These are phyloP conservation scores for Candida glucosophila DNA, from an alignment of 1,139 yeast species.

Conservation along the genomic window DNA sequence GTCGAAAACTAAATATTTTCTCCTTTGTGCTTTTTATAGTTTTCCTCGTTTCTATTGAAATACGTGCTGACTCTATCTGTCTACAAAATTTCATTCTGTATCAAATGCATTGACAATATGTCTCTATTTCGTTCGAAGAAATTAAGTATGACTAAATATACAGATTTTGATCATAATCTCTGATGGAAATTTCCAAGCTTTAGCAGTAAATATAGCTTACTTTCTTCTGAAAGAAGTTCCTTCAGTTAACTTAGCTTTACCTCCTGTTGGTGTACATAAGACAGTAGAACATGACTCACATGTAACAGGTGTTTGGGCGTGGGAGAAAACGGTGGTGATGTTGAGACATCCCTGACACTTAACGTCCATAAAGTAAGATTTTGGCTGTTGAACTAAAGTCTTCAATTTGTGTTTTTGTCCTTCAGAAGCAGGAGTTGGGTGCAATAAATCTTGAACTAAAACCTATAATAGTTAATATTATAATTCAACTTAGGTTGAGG, in stretches of 20 bases:
- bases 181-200: no score
- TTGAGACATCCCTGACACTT: conserved; percentile 96
- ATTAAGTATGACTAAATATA: no score
- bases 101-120: no score
- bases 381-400: conserved; percentile 90
- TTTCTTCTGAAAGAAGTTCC: conserved; percentile 97
- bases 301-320: conserved; percentile 96
- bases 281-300: conserved; percentile 96
- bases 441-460: conserved; percentile 87
- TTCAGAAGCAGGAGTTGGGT: conserved; percentile 92
- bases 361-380: conserved; percentile 96
- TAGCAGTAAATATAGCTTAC: no score
- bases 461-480: conserved; percentile 31
- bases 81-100: no score
- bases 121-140: no score
- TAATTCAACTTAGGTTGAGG: no score
- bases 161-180: no score
- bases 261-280: conserved; percentile 96
- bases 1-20: no score
- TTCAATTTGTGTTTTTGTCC: conserved; percentile 91
- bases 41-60: no score
- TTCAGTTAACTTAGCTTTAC: conserved; percentile 95
- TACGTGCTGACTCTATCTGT: no score
- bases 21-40: no score
- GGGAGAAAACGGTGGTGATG: conserved; percentile 96